These are phyloP conservation scores for Amanita pallidorosea DNA, from an alignment of 768 basidiomycete species.

Conservation along the genomic window DNA sequence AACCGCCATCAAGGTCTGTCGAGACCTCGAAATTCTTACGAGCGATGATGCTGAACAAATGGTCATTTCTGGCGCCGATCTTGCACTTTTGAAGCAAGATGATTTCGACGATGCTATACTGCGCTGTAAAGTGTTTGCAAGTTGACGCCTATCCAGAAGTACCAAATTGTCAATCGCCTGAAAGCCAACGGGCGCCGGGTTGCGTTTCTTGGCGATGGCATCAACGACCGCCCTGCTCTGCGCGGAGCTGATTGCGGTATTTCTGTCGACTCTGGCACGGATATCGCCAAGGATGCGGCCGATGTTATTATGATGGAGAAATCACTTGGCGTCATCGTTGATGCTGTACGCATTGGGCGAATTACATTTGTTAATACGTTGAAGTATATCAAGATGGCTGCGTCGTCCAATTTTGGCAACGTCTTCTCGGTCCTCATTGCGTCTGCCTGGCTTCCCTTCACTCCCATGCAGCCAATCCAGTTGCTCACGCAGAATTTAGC, in stretches of 20 bases:
- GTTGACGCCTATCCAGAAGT: constrained; percentile 6
- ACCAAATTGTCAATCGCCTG: constrained; percentile 1
- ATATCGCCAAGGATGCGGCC: constrained; percentile 27
- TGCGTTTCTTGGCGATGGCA: constrained; percentile 1
- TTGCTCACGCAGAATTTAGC: constrained; percentile 22
- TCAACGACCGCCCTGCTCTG: constrained; percentile 1
- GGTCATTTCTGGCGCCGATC: constrained; percentile 6
- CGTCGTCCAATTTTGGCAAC: constrained; percentile 19
- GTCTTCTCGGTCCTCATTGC: constrained; percentile 14
- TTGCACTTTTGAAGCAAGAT: constrained; percentile 11
- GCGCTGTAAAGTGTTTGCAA: constrained; percentile 3
- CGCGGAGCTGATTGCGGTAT: constrained; percentile 9
- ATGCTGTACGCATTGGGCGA: constrained; percentile 14
- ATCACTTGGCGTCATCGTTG: constrained; percentile 20
- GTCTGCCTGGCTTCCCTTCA: constrained; percentile 25
- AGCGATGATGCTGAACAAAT: neutral
- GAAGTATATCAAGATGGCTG: constrained; percentile 27
- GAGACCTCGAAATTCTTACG: too few relatives aligned
- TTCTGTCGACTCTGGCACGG: constrained; percentile 10
- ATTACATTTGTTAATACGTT: constrained; percentile 12
- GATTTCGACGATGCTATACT: neutral
- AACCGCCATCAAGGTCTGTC: too few relatives aligned
- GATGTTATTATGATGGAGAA: constrained; percentile 25
- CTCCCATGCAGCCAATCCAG: constrained; percentile 24
- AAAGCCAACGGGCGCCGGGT: neutral